phyloP scores from a whole-genome alignment of 179 eudicot species.

The Pouteria campechiana region DNA sequence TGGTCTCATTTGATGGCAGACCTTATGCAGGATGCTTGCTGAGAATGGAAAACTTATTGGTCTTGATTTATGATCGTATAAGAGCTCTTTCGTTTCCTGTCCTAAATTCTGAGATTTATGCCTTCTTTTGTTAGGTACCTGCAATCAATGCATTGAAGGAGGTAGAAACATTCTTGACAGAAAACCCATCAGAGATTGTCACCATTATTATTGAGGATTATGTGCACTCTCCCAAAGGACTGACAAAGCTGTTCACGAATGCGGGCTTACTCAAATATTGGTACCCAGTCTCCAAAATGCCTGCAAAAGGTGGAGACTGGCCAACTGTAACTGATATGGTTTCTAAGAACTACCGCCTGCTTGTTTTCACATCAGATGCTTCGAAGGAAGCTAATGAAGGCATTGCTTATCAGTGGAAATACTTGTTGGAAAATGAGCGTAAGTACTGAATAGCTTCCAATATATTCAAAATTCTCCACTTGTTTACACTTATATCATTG shows the following conservation, averaged over 20 bases:
- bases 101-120: too few relatives aligned
- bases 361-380: constrained; percentile 80
- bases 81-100: too few relatives aligned
- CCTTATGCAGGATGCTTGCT: too few relatives aligned
- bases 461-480: too few relatives aligned
- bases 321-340: constrained; percentile 86
- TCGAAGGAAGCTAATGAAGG: constrained; percentile 81
- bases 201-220: constrained; percentile 92
- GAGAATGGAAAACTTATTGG: too few relatives aligned
- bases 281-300: constrained; percentile 91
- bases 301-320: constrained; percentile 81
- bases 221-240: constrained; percentile 73
- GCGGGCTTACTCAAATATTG: constrained; percentile 77
- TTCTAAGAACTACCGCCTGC: constrained; percentile 54
- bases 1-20: too few relatives aligned
- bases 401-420: constrained; percentile 92
- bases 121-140: constrained; percentile 94
- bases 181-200: constrained; percentile 67
- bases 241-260: constrained; percentile 65
- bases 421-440: constrained; percentile 79
- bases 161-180: constrained; percentile 53
- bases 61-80: too few relatives aligned
- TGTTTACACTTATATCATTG: too few relatives aligned
- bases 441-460: constrained; percentile 5
- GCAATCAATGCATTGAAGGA: constrained; percentile 74